Evolutionary conservation across 78 protist species (phyloP), one percentile per base, ranked within the genome.

Genomic region (Monosiga brevicollis): DNA sequence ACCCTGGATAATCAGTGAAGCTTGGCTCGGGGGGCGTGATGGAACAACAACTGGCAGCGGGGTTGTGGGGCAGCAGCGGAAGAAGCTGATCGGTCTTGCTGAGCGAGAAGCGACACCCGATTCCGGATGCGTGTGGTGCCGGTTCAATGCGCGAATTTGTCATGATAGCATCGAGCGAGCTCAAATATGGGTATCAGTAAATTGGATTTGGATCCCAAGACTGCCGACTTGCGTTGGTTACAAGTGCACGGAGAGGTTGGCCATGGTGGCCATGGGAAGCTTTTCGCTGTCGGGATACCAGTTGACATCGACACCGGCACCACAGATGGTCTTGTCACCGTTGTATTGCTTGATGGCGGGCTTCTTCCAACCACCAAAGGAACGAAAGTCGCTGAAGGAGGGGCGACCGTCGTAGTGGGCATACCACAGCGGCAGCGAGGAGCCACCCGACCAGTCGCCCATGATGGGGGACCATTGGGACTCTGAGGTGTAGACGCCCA

Each of bases 291-390:
- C 35, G 6, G 26, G 6, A 9, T 70, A 62, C 84, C 88, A 85
- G 72, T 83, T 87, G 37, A 70, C 24, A 78, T 83, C 84, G n/a
- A 78, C 26, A 34, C 82, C 79, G 24, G 82, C 62, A 70, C 86
- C 90, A 78, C 90, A 87, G 0, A 42, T 41, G 38, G 20, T 29
- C 24, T 9, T 35, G 22, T 83, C 78, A 62, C 87, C 91, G 0
- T 38, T 15, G 80, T 80, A 90, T 49, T 90, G 93, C 82, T 90
- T 90, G 49, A 87, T 87, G 35, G 42, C 22, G 34, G 93, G 93
- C 3, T 49, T 29, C 26, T 11, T 0, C 87, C 89, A 89, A 2
- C 90, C 90, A 70, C 87, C 87, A 39, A 90, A 90, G 40, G 88
- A 39, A 0, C 37, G 29, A 20, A 87, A 90, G 42, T 90, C 93